Evolutionary conservation across 495 filamentous ascomycete genomes (phyloP).

Genomic region (Polyplosphaeria fusca): DNA sequence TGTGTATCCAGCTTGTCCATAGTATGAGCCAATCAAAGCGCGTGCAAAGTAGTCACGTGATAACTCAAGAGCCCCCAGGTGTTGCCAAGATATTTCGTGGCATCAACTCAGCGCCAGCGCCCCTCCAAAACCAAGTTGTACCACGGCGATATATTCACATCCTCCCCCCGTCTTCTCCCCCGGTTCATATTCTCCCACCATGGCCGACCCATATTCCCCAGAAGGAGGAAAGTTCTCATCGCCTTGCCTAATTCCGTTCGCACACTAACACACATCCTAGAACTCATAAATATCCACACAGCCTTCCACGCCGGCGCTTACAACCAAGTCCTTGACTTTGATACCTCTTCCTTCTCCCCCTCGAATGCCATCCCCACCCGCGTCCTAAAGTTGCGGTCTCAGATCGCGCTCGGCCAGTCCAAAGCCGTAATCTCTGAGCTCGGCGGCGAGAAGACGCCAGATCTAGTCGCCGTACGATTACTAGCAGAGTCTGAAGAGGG

Average conservation of each 20-base stretch:
- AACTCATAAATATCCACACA: slow-evolving; percentile 93
- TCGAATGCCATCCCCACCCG: slow-evolving; percentile 76
- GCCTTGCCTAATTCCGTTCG: slow-evolving; percentile 6
- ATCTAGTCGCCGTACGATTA: slow-evolving; percentile 73
- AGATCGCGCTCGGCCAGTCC: slow-evolving; percentile 74
- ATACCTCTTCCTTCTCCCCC: slow-evolving; percentile 68
- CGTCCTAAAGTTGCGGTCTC: slow-evolving; percentile 74
- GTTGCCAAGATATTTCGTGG: too few species aligned
- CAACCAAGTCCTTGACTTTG: slow-evolving; percentile 74
- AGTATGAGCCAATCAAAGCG: neutral
- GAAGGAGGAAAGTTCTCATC: slow-evolving; percentile 64
- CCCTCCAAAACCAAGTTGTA: neutral
- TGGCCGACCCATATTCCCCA: slow-evolving; percentile 90
- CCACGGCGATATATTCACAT: neutral
- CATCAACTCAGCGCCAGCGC: slow-evolving; percentile 4
- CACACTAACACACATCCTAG: slow-evolving; percentile 45
- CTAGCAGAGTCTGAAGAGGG: slow-evolving; percentile 63
- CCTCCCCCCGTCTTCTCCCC: neutral
- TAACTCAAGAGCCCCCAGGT: too few species aligned
- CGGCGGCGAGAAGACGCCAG: slow-evolving; percentile 62
- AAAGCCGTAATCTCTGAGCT: slow-evolving; percentile 68
- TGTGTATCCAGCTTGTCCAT: neutral
- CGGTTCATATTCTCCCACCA: slow-evolving; percentile 15
- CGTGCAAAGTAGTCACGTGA: too few species aligned
- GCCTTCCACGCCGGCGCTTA: slow-evolving; percentile 93